These are phyloP conservation scores for Cercophora newfieldiana DNA, from an alignment of 495 filamentous ascomycete species.

Conservation along the genomic window DNA sequence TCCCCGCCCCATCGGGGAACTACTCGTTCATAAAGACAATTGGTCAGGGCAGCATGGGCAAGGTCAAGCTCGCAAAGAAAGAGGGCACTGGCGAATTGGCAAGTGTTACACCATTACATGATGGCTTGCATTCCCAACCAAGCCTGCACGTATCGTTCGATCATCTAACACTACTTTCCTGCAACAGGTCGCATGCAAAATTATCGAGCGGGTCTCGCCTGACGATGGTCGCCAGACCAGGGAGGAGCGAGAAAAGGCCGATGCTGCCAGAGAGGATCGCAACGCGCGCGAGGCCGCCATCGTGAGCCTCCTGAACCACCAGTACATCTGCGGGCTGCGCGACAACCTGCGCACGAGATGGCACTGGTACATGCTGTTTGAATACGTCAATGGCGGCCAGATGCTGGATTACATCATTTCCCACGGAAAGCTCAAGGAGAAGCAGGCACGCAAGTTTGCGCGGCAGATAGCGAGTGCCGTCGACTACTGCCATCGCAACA, in stretches of 20 bases:
- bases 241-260: conserved; percentile 81
- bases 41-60: conserved; percentile 96
- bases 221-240: conserved; percentile 73
- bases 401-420: conserved; percentile 99
- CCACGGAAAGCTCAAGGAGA: conserved; percentile 95
- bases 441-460: conserved; percentile 96
- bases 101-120: conserved; percentile 44
- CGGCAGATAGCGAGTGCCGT: conserved; percentile 97
- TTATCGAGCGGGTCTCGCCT: conserved; percentile 84
- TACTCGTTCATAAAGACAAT: conserved; percentile 97
- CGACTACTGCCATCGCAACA: conserved; percentile 98
- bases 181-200: conserved; percentile 88
- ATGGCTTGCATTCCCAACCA: conserved; percentile 13
- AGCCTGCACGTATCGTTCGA: neutral
- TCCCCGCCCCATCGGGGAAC: conserved; percentile 78
- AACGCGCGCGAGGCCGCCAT: conserved; percentile 97
- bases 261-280: conserved; percentile 94
- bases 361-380: conserved; percentile 99
- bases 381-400: conserved; percentile 98
- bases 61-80: conserved; percentile 85
- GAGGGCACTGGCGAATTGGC: conserved; percentile 81
- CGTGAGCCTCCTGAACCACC: conserved; percentile 90
- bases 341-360: conserved; percentile 94
- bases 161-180: conserved; percentile 16
- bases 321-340: conserved; percentile 94